Evolutionary conservation across 805 yeast species (phyloP).

Genomic region (Diddensiella caesifluorescens): DNA sequence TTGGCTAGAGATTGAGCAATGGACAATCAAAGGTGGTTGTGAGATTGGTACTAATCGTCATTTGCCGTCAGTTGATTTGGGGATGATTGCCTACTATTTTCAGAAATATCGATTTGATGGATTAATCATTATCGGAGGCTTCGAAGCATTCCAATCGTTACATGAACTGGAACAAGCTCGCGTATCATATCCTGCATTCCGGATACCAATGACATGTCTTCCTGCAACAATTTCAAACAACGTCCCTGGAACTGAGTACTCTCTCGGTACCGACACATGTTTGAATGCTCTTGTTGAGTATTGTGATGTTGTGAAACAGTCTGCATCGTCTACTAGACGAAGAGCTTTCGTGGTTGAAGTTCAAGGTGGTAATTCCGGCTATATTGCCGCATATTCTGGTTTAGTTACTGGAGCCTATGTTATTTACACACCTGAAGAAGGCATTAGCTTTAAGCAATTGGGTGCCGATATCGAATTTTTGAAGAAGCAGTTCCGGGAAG

Average conservation of each 20-base stretch:
- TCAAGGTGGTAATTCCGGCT: slow-evolving; percentile 97
- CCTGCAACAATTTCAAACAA: slow-evolving; percentile 97
- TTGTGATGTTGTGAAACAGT: slow-evolving; percentile 92
- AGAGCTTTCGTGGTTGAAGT: slow-evolving; percentile 95
- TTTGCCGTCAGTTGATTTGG: slow-evolving; percentile 77
- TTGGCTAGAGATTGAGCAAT: slow-evolving; percentile 84
- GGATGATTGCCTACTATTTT: slow-evolving; percentile 87
- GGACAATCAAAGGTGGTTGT: slow-evolving; percentile 90
- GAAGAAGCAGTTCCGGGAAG: slow-evolving; percentile 61
- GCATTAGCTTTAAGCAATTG: slow-evolving; percentile 60
- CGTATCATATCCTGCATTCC: slow-evolving; percentile 75
- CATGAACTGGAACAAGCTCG: slow-evolving; percentile 78
- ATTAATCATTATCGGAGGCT: slow-evolving; percentile 87
- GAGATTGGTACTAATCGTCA: slow-evolving; percentile 95
- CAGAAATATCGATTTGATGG: slow-evolving; percentile 88
- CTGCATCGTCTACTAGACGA: slow-evolving; percentile 90
- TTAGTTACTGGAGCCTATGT: slow-evolving; percentile 89
- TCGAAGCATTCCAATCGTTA: slow-evolving; percentile 88
- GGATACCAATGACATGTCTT: slow-evolving; percentile 87
- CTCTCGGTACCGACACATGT: slow-evolving; percentile 94
- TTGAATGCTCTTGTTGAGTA: slow-evolving; percentile 83
- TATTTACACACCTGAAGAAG: slow-evolving; percentile 84
- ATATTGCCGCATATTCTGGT: slow-evolving; percentile 79
- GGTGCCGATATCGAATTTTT: slow-evolving; percentile 71
- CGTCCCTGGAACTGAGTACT: slow-evolving; percentile 98